Evolutionary conservation across 371 early-diverging fungal species (phyloP).

Genomic region (Rhizopus delemar): DNA sequence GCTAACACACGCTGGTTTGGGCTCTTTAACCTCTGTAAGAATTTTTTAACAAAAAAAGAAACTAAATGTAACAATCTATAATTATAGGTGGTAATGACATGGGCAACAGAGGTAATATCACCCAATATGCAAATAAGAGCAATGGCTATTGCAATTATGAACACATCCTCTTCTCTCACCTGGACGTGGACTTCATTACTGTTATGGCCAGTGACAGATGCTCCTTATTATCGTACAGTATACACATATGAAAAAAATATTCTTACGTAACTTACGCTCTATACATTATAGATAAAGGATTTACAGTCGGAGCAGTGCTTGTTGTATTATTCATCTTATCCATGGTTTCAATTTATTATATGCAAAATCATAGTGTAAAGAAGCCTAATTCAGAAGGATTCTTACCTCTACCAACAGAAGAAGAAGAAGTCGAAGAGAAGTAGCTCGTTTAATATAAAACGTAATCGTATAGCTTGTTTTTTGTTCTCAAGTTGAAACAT

Average conservation of each 20-base stretch:
- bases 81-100: constrained; percentile 51
- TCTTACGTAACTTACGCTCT: constrained; percentile 3
- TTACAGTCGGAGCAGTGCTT: constrained; percentile 18
- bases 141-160: constrained; percentile 51
- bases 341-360: constrained; percentile 20
- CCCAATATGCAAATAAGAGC: constrained; percentile 38
- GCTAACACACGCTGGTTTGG: constrained; percentile 41
- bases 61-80: not conserved
- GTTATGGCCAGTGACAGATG: constrained; percentile 56
- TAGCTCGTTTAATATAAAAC: too few species aligned
- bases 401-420: constrained; percentile 13
- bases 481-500: too few species aligned
- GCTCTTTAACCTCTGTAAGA: constrained; percentile 37
- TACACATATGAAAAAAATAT: constrained; percentile 5
- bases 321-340: constrained; percentile 23
- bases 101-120: constrained; percentile 52
- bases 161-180: constrained; percentile 43
- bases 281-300: constrained; percentile 30
- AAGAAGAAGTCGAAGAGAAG: not conserved
- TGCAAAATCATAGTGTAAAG: constrained; percentile 9
- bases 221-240: constrained; percentile 38
- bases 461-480: too few species aligned
- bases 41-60: not conserved
- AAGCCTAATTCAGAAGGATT: constrained; percentile 5
- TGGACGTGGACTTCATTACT: constrained; percentile 43